Conservation (phyloP, 768 basidiomycete species). For the Lanmaoa rubissima region DNA sequence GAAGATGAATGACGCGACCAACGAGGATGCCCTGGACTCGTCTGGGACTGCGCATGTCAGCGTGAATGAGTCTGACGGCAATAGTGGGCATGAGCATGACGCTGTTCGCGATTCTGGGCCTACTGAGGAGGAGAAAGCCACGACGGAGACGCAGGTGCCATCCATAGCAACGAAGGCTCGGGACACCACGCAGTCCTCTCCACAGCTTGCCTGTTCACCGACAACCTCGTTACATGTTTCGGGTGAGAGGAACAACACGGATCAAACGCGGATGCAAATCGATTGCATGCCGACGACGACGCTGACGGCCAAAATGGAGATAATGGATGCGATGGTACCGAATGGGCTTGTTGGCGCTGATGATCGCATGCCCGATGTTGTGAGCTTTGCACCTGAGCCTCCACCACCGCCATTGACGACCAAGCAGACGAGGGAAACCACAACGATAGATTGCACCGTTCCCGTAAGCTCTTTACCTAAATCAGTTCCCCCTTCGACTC, state of each 20-base stretch:
- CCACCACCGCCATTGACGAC: constrained; percentile 32
- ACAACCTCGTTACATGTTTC: neutral
- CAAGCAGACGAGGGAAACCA: constrained; percentile 19
- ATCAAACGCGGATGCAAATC: constrained; percentile 8
- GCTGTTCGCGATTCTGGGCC: neutral
- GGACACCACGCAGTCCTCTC: neutral
- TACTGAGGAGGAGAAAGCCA: neutral
- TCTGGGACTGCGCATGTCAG: neutral
- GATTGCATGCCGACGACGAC: constrained; percentile 7
- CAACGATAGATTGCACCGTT: neutral
- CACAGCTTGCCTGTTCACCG: neutral
- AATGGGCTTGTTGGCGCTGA: constrained; percentile 18
- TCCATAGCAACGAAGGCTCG: neutral
- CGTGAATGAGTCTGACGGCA: constrained; percentile 2
- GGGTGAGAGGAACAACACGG: neutral
- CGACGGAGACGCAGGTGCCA: neutral
- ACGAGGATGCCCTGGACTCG: neutral
- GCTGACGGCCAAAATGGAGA: constrained; percentile 26
- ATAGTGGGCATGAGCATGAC: neutral
- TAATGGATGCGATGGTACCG: constrained; percentile 22
- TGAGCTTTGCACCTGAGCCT: constrained; percentile 31
- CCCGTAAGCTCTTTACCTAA: neutral
- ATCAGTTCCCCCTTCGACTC: neutral
- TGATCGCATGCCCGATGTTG: constrained; percentile 20
- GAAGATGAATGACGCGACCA: constrained; percentile 8